Conservation (phyloP, 805 yeast genomes). For the Candida bentonensis region DNA sequence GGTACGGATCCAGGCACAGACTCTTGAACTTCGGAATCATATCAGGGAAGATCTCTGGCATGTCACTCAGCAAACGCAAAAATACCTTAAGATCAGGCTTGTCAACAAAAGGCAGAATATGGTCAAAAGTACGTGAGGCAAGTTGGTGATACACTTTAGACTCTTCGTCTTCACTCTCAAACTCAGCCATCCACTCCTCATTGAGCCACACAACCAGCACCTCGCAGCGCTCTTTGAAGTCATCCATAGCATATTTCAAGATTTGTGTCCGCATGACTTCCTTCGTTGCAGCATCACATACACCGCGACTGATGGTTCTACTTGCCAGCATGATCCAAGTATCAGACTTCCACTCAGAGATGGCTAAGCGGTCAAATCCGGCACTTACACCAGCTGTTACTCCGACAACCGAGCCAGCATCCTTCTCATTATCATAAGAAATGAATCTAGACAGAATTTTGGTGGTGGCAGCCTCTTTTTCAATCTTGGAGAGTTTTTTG, state of each 20-base stretch:
- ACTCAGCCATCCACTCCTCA: constrained; percentile 81
- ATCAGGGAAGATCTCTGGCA: constrained; percentile 57
- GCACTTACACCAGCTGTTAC: constrained; percentile 4
- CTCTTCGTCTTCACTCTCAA: constrained; percentile 23
- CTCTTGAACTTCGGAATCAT: constrained; percentile 56
- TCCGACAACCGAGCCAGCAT: constrained; percentile 5
- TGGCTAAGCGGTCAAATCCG: constrained; percentile 20
- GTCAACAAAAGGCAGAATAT: constrained; percentile 74
- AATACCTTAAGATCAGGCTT: constrained; percentile 66
- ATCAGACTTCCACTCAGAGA: constrained; percentile 44
- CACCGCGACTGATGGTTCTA: constrained; percentile 73
- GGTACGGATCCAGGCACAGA: constrained; percentile 72
- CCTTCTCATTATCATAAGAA: constrained; percentile 7
- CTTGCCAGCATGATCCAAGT: constrained; percentile 68
- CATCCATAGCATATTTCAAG: constrained; percentile 57
- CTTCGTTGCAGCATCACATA: constrained; percentile 24
- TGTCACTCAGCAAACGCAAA: constrained; percentile 70
- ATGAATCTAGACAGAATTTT: constrained; percentile 12
- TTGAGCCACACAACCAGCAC: constrained; percentile 81
- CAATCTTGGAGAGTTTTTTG: constrained; percentile 9
- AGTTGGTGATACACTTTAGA: constrained; percentile 41
- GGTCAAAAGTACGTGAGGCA: constrained; percentile 59
- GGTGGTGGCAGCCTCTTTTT: constrained; percentile 6
- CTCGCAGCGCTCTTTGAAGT: constrained; percentile 59
- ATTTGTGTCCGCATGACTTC: constrained; percentile 53